phyloP scores from a whole-genome alignment of 176 grass and related monocot species.

The Triticum monococcum region DNA sequence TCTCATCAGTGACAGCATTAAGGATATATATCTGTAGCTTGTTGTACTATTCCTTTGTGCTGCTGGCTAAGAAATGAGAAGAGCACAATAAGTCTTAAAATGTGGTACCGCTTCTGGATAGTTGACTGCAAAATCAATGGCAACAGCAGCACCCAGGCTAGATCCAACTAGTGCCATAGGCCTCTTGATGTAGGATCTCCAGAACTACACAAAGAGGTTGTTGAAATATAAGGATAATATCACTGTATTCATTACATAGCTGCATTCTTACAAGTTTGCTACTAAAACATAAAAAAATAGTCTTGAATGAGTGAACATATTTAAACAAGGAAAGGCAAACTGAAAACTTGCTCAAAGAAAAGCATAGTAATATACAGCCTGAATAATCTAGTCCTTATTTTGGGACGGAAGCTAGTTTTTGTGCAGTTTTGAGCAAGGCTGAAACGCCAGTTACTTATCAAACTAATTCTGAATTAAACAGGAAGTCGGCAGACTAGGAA shows the following conservation, averaged over 20 bases:
- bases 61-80: too few relatives aligned
- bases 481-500: not conserved
- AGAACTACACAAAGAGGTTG: slow-evolving; percentile 48
- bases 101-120: slow-evolving; percentile 62
- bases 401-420: not conserved
- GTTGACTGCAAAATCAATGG: slow-evolving; percentile 75
- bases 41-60: too few relatives aligned
- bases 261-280: not conserved
- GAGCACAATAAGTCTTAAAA: too few relatives aligned
- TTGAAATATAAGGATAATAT: slow-evolving; percentile 2
- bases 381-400: not conserved
- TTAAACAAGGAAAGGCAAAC: not conserved
- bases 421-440: not conserved
- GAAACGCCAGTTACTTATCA: not conserved
- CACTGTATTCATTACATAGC: not conserved
- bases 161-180: slow-evolving; percentile 87
- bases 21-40: too few relatives aligned
- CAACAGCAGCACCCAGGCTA: slow-evolving; percentile 87
- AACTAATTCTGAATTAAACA: slow-evolving; percentile 1
- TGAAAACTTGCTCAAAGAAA: not conserved
- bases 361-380: not conserved
- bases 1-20: too few relatives aligned
- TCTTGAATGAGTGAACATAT: not conserved
- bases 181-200: slow-evolving; percentile 75
- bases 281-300: too few relatives aligned